phyloP scores from a whole-genome alignment of 2,329 filamentous ascomycete genomes.

The Aspergillus hiratsukae region DNA sequence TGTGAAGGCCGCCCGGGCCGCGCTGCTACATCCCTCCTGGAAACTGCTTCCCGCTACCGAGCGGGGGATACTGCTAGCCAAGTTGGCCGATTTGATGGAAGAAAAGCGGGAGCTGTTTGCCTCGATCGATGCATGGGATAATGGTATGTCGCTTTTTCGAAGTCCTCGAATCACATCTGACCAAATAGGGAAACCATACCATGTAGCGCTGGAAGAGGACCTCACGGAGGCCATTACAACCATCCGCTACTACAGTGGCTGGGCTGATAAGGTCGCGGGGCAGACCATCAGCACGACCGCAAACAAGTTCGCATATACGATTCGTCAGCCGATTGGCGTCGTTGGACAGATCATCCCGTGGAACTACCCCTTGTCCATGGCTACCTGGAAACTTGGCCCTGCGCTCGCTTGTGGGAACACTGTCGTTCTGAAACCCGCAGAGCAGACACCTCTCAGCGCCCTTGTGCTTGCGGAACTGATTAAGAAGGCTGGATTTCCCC shows the following conservation, averaged over 20 bases:
- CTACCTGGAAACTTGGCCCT: slow-evolving; percentile 41
- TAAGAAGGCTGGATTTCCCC: slow-evolving; percentile 32
- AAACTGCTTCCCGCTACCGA: slow-evolving; percentile 47
- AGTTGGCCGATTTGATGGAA: slow-evolving; percentile 65
- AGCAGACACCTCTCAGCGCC: slow-evolving; percentile 32
- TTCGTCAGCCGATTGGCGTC: slow-evolving; percentile 72
- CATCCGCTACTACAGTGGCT: slow-evolving; percentile 83
- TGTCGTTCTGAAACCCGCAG: slow-evolving; percentile 30
- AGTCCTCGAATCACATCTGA: neutral
- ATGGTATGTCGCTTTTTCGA: slow-evolving; percentile 46
- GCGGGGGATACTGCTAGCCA: slow-evolving; percentile 62
- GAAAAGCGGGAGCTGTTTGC: slow-evolving; percentile 59
- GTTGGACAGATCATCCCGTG: slow-evolving; percentile 86
- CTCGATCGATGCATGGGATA: slow-evolving; percentile 73
- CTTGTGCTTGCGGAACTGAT: slow-evolving; percentile 30
- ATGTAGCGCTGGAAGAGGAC: slow-evolving; percentile 58
- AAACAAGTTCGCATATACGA: slow-evolving; percentile 79
- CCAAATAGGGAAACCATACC: slow-evolving; percentile 39
- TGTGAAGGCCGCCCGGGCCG: slow-evolving; percentile 31
- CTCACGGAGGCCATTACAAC: slow-evolving; percentile 62
- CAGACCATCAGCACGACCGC: slow-evolving; percentile 60
- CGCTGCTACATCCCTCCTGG: slow-evolving; percentile 32
- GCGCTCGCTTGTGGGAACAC: slow-evolving; percentile 33
- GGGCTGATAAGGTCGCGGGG: slow-evolving; percentile 87
- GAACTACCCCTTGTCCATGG: slow-evolving; percentile 83